Percentiles rank a stretch among this genome's conserved stretches.
These are phyloP conservation scores for Citrus hindsii DNA, from an alignment of 345 rosid species.

Conservation along the genomic window DNA sequence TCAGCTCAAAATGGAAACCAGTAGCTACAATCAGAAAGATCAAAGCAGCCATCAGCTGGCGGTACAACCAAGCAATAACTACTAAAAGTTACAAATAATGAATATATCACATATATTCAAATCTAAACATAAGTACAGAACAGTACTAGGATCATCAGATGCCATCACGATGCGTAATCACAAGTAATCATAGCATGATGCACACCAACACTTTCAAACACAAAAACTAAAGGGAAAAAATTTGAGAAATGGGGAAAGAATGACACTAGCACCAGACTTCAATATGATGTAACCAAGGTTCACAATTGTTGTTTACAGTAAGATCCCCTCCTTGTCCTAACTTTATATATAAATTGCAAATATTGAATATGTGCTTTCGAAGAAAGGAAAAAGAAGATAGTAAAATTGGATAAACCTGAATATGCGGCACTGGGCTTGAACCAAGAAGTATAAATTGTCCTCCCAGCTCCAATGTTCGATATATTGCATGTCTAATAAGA, in stretches of 20 bases:
- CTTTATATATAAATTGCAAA: background rate
- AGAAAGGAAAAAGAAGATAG: background rate
- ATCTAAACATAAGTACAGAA: background rate
- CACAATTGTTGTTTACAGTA: background rate
- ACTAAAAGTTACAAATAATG: background rate
- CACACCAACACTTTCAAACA: background rate
- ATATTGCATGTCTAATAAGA: conserved; percentile 93
- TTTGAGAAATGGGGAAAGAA: background rate
- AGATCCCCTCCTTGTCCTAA: background rate
- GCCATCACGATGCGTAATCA: background rate
- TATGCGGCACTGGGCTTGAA: conserved; percentile 90
- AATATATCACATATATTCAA: background rate
- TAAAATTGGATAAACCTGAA: conserved; percentile 50
- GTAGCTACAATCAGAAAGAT: background rate
- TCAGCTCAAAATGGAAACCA: background rate
- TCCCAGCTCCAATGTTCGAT: conserved; percentile 86
- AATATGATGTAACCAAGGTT: background rate
- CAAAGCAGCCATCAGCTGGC: background rate
- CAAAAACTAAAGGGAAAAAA: background rate
- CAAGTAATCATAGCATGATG: no score
- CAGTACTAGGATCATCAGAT: background rate
- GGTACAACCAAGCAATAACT: background rate
- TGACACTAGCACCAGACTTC: background rate
- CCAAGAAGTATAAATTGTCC: conserved; percentile 97
- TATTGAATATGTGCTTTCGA: background rate